Evolutionary conservation across 2,329 filamentous ascomycete genomes (phyloP), one percentile per base, ranked within the genome.

Genomic region (Cercospora janseana): DNA sequence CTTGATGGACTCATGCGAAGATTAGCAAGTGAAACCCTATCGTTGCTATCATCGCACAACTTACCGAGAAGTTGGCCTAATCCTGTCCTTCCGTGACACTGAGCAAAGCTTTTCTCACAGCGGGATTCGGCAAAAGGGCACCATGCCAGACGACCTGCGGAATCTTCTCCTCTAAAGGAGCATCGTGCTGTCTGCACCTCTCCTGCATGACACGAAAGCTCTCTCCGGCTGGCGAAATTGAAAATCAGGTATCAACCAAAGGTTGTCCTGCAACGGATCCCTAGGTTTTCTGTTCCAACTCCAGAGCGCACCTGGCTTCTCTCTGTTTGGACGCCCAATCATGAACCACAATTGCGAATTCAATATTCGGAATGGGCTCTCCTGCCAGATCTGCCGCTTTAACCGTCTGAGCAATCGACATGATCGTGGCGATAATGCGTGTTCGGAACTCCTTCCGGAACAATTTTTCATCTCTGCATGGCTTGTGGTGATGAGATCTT

Each of bases 41-140:
- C 23, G 12, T 6, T 6, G 12, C 13, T 15, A 29, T 7, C 12
- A 9, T 18, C n/a, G 24, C 10, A 20, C 7, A 32, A 45, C 58
- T n/a, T 28, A 54, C 61, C 15, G 60, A 52, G 0, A 71, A 66
- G 53, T 72, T 68, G 3, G 65, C 64, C 69, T 69, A 72, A 1
- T 55, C 21, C 49, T 69, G 65, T 1, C 60, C 66, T 2, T 59
- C 43, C 2, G 66, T 64, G 2, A 51, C 55, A 5, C 61, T 47
- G 0, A 72, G 21, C 10, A 72, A 54, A 12, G 61, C 54, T 16
- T 66, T 50, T n/a, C 66, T 56, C 7, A 66, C 55, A 16, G 52
- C 54, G 6, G 52, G 35, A 28, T 61, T 60, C 13, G 63, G 55
- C 42, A 60, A 58, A 13, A 60, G 55, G 1, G 61, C 61, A 6